Evolutionary conservation across 768 basidiomycete genomes (phyloP).

Genomic region (Symmetrospora coprosmae): DNA sequence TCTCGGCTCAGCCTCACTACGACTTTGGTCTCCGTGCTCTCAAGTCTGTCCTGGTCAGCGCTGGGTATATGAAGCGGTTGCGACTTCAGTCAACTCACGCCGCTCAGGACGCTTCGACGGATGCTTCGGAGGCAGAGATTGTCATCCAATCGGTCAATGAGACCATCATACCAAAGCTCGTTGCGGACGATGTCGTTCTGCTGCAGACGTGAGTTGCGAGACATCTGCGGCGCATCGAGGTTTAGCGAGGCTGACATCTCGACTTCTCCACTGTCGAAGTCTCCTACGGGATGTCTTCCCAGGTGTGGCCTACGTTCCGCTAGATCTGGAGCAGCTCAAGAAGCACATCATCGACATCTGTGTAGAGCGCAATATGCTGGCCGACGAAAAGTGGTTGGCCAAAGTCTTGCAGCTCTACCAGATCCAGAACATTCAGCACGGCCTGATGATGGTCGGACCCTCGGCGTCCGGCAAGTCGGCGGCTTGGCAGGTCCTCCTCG

Average conservation of each 20-base stretch:
- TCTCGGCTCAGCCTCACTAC: constrained; percentile 94
- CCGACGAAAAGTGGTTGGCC: constrained; percentile 76
- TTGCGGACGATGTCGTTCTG: constrained; percentile 89
- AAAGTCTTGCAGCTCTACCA: constrained; percentile 97
- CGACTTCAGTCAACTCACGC: constrained; percentile 47
- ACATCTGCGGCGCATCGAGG: not conserved
- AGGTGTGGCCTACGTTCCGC: constrained; percentile 76
- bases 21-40: constrained; percentile 96
- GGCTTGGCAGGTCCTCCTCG: constrained; percentile 86
- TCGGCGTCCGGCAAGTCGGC: constrained; percentile 94
- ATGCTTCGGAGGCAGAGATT: constrained; percentile 64
- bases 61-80: constrained; percentile 92
- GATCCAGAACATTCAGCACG: constrained; percentile 98
- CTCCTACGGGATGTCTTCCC: constrained; percentile 94
- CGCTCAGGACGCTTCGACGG: not conserved
- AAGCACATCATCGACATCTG: constrained; percentile 77
- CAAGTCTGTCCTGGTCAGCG: constrained; percentile 89
- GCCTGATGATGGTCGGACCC: constrained; percentile 98
- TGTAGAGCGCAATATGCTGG: constrained; percentile 64
- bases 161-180: constrained; percentile 93
- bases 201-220: constrained; percentile 57
- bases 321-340: constrained; percentile 72
- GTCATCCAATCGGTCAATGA: constrained; percentile 96
- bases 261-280: constrained; percentile 34
- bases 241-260: not conserved